A percentile compares a stretch with the other conserved stretches of the same genome.
Evolutionary conservation across 495 filamentous ascomycete species (phyloP).

Genomic region (Massariosphaeria phaeospora): DNA sequence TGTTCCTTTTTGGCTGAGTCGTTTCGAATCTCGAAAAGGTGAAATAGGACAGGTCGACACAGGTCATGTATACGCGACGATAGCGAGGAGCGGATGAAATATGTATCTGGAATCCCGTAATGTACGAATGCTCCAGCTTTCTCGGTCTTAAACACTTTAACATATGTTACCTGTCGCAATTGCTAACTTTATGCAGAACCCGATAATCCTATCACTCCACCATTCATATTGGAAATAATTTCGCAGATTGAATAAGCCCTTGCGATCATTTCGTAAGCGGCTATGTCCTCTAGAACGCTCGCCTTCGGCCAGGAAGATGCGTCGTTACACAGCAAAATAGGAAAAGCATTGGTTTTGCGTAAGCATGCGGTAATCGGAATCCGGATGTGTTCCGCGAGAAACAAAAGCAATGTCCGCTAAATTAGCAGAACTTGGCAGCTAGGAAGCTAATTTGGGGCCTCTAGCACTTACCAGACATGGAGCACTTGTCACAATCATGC

Average conservation of each 20-base stretch:
- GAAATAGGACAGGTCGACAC: background rate
- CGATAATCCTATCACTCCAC: background rate
- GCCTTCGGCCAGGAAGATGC: background rate
- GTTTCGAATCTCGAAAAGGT: too few species aligned
- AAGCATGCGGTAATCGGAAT: conserved; percentile 29
- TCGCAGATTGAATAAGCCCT: conserved; percentile 6
- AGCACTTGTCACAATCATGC: too few species aligned
- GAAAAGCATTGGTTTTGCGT: conserved; percentile 1
- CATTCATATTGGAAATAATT: background rate
- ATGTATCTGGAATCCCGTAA: too few species aligned
- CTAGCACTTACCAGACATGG: too few species aligned
- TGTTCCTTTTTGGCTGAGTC: too few species aligned
- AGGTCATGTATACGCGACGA: background rate
- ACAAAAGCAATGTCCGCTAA: conserved; percentile 11
- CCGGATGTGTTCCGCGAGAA: background rate
- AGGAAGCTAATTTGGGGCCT: conserved; percentile 8
- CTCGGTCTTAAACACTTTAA: too few species aligned
- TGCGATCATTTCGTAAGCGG: conserved; percentile 22
- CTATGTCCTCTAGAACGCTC: background rate
- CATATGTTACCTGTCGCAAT: background rate
- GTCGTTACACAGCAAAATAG: conserved; percentile 8
- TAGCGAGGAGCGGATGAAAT: too few species aligned
- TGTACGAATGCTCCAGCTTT: too few species aligned
- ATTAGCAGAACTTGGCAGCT: conserved; percentile 10
- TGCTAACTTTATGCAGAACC: conserved; percentile 15